These are phyloP conservation scores for Henckelia pumila DNA, from an alignment of 257 asterid species.

Conservation along the genomic window DNA sequence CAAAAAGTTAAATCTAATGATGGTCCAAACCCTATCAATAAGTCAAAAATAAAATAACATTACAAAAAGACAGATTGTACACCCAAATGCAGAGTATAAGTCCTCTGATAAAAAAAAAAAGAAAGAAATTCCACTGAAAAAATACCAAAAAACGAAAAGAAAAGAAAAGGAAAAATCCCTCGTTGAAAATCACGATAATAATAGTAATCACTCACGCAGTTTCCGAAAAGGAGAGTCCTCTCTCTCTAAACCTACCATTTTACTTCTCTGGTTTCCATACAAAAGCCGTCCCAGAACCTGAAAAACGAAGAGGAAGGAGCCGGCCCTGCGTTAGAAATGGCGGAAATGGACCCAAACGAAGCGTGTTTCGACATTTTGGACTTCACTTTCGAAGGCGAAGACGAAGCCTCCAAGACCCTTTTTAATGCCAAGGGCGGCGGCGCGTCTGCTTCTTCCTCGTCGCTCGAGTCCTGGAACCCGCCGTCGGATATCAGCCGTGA, in stretches of 20 bases:
- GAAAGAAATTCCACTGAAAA: not conserved
- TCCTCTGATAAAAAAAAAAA: too few relatives aligned
- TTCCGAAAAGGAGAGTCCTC: constrained; percentile 5
- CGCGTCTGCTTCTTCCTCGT: constrained; percentile 28
- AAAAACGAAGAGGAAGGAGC: too few relatives aligned
- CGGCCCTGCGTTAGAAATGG: too few relatives aligned
- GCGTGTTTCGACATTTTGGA: constrained; percentile 61
- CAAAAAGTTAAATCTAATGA: too few relatives aligned
- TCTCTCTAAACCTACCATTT: constrained; percentile 28
- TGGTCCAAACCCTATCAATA: too few relatives aligned
- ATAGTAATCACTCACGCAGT: not conserved
- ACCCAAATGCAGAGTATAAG: too few relatives aligned
- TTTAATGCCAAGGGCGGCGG: constrained; percentile 24
- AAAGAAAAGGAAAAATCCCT: constrained; percentile 6
- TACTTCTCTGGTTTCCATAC: constrained; percentile 1
- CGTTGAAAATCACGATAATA: not conserved
- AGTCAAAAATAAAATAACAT: too few relatives aligned
- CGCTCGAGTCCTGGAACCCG: not conserved
- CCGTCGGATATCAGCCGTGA: constrained; percentile 22
- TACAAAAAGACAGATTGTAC: too few relatives aligned
- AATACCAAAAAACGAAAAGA: not conserved
- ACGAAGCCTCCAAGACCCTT: constrained; percentile 21
- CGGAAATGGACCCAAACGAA: constrained; percentile 39
- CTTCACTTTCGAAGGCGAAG: constrained; percentile 59
- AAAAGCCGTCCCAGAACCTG: constrained; percentile 19